Conservation (phyloP, 2,329 filamentous ascomycete genomes). For the Dothistroma pini region DNA sequence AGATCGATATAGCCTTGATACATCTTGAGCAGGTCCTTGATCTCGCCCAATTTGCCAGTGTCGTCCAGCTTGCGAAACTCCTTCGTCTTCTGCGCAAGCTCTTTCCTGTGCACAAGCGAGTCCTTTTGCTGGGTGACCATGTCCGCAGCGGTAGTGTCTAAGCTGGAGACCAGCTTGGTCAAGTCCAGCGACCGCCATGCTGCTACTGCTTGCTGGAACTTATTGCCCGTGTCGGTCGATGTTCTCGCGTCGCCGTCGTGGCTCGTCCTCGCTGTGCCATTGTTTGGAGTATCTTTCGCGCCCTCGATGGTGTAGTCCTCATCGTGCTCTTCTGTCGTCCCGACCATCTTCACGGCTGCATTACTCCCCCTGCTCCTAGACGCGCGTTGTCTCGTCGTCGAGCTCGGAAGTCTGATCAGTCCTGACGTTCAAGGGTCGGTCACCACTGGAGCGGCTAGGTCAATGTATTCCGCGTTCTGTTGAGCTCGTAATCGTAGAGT, state of each 20-base stretch:
- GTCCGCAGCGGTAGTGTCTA: conserved; percentile 92
- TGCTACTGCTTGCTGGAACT: conserved; percentile 93
- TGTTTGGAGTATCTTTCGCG: conserved; percentile 26
- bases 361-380: not conserved
- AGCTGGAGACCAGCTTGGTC: conserved; percentile 72
- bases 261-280: conserved; percentile 5
- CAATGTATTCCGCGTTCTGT: not conserved
- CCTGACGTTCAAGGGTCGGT: not conserved
- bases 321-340: conserved; percentile 21
- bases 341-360: conserved; percentile 18
- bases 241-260: conserved; percentile 6
- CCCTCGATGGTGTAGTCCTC: conserved; percentile 27
- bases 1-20: conserved; percentile 98
- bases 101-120: conserved; percentile 92
- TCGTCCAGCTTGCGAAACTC: conserved; percentile 95
- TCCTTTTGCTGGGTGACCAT: conserved; percentile 91
- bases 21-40: conserved; percentile 80
- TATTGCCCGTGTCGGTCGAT: conserved; percentile 64
- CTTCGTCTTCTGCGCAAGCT: conserved; percentile 98
- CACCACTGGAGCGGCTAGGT: not conserved
- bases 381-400: conserved; percentile 3
- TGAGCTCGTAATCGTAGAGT: not conserved
- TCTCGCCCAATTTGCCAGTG: conserved; percentile 75
- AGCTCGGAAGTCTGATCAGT: not conserved
- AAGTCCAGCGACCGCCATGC: conserved; percentile 95